phyloP scores from a whole-genome alignment of 176 grass and related monocot genomes.

The Melocanna baccifera region DNA sequence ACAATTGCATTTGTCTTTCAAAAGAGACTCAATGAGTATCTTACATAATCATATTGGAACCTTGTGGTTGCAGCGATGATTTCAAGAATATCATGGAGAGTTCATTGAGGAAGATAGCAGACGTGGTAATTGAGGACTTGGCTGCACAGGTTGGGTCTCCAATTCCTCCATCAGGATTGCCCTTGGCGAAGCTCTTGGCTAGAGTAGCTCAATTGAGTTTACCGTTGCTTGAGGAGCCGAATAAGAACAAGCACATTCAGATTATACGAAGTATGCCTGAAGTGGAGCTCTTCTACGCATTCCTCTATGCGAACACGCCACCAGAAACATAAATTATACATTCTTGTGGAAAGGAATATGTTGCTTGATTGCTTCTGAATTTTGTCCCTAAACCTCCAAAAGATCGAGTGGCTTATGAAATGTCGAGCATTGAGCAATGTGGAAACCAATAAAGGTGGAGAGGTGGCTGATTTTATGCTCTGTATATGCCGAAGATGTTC shows the following conservation, averaged over 20 bases:
- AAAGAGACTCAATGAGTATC: neutral
- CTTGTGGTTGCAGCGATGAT: conserved; percentile 59
- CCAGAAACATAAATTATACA: conserved; percentile 28
- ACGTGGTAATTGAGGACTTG: conserved; percentile 57
- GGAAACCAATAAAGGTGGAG: neutral
- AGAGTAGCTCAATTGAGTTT: conserved; percentile 60
- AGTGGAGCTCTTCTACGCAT: conserved; percentile 86
- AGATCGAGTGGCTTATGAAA: neutral
- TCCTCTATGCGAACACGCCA: conserved; percentile 81
- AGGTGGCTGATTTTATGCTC: neutral
- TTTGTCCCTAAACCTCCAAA: conserved; percentile 2
- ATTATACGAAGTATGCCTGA: conserved; percentile 69
- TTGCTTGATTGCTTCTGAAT: conserved; percentile 9
- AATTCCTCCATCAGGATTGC: conserved; percentile 50
- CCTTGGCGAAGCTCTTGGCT: conserved; percentile 78
- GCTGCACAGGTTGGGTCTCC: conserved; percentile 30
- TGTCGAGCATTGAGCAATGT: neutral
- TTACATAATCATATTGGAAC: conserved; percentile 12
- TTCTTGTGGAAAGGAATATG: neutral
- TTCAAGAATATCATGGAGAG: conserved; percentile 81
- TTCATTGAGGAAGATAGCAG: conserved; percentile 61
- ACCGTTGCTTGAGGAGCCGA: conserved; percentile 79
- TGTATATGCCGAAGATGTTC: conserved; percentile 27
- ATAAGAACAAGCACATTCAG: conserved; percentile 77
- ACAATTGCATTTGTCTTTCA: neutral